Evolutionary conservation across 2,329 filamentous ascomycete species (phyloP), one percentile per base, ranked within the genome.

Genomic region (Trichoderma koningii): DNA sequence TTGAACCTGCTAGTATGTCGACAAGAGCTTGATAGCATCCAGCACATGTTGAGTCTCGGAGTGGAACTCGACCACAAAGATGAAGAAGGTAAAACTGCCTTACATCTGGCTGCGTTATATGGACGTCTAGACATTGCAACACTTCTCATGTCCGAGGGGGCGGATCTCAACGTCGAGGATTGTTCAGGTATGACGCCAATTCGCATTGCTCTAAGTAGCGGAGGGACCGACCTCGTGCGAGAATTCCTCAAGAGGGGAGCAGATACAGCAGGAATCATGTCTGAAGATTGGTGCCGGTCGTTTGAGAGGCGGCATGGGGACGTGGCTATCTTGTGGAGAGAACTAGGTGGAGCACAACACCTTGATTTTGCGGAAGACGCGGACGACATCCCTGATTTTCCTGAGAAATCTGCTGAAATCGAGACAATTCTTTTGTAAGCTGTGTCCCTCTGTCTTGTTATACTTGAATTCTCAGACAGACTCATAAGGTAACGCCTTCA

Each of bases 201-300:
- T 7, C 48, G 9, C 3, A 2, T 34, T 17, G 48, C 48, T 0
- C 5, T 62, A 3, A 17, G 4, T 1, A 3, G 3, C 1, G 17
- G 15, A 2, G 0, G 34, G n/a, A 3, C 1, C 4, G 1, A 5
- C 4, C 1, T 42, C 15, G 44, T 53, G 12, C 3, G 23, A 45
- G 48, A 45, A 7, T 9, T 62, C 5, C 17, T 62, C 2, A 34
- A 34, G 2, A 5, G 7, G 0, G 34, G 34, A 3, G 59, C 59
- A 23, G 1, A 23, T 3, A 30, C n/a, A 17, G 7, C 30, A 10
- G 48, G 47, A 1, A 38, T 47, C 6, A 47, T 19, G 50, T n/a
- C 12, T 0, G 7, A 47, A 0, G 50, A 55, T 6, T 63, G 59
- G 59, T 23, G 48, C 1, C 14, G n/a, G 4, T 26, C 12, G 9